Percentiles rank a stretch among this genome's conserved stretches.
These are phyloP conservation scores for Termitomyces sp. DNA, from an alignment of 768 basidiomycete species.

Conservation along the genomic window DNA sequence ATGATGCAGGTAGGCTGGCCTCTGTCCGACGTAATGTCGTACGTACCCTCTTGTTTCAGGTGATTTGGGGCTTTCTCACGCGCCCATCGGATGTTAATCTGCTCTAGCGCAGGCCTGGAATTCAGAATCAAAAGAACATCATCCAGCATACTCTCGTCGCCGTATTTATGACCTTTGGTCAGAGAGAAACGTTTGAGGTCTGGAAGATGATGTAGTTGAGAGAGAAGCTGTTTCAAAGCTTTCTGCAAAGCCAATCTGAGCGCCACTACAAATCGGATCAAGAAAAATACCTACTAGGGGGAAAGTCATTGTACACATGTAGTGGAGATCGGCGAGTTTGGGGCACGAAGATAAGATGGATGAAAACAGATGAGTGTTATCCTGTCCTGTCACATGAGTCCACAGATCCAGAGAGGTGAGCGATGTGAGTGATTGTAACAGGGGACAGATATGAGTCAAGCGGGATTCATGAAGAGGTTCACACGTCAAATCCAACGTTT, in stretches of 20 bases:
- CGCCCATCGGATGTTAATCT: constrained; percentile 48
- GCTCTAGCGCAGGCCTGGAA: constrained; percentile 29
- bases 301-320: constrained; percentile 49
- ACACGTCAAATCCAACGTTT: constrained; percentile 45
- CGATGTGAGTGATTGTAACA: constrained; percentile 31
- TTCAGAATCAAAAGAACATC: constrained; percentile 36
- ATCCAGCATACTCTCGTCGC: constrained; percentile 42
- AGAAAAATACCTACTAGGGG: constrained; percentile 28
- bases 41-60: constrained; percentile 44
- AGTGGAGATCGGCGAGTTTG: constrained; percentile 43
- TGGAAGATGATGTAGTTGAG: constrained; percentile 34
- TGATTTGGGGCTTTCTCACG: constrained; percentile 43
- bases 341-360: constrained; percentile 33
- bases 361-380: constrained; percentile 31
- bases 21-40: constrained; percentile 29
- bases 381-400: constrained; percentile 35
- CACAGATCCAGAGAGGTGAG: constrained; percentile 46
- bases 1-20: constrained; percentile 23
- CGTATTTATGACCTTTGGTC: constrained; percentile 46
- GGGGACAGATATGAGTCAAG: constrained; percentile 27
- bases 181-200: constrained; percentile 41
- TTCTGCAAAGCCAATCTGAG: constrained; percentile 25
- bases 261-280: not conserved
- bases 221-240: constrained; percentile 37
- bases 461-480: constrained; percentile 41